These are phyloP conservation scores for Tylopilus subfusipes DNA, from an alignment of 768 basidiomycete genomes.

Conservation along the genomic window DNA sequence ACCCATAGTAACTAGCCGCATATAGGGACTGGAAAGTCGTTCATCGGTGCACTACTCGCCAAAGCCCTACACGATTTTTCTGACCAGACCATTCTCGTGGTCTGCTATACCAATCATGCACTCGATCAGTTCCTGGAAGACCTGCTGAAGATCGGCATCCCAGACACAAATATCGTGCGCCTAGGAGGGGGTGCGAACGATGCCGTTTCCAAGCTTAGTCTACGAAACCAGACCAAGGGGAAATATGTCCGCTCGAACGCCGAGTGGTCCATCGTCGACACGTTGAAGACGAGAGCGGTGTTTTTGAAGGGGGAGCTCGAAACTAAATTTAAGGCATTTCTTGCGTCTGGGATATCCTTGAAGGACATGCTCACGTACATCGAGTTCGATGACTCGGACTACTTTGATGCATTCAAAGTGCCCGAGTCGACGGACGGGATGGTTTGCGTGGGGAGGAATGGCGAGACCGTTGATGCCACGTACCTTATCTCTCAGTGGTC, in stretches of 20 bases:
- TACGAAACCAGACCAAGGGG: constrained; percentile 38
- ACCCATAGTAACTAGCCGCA: not conserved
- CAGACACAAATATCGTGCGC: constrained; percentile 44
- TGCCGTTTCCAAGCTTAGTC: constrained; percentile 42
- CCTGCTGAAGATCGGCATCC: constrained; percentile 59
- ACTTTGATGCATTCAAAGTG: constrained; percentile 43
- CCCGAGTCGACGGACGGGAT: constrained; percentile 44
- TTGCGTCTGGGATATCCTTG: constrained; percentile 13
- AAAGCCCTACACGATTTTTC: constrained; percentile 53
- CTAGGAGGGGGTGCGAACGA: constrained; percentile 53
- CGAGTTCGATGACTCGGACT: constrained; percentile 50
- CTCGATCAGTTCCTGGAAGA: constrained; percentile 66
- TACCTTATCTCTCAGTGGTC: constrained; percentile 53
- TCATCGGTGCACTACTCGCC: constrained; percentile 62
- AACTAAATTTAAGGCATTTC: constrained; percentile 28
- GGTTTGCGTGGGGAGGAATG: constrained; percentile 40
- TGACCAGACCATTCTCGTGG: constrained; percentile 51
- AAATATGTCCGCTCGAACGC: constrained; percentile 23
- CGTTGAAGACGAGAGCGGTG: constrained; percentile 25
- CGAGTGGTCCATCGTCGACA: constrained; percentile 44
- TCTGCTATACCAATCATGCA: constrained; percentile 72
- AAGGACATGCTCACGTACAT: constrained; percentile 41
- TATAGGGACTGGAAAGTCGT: constrained; percentile 69
- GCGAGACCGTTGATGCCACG: constrained; percentile 30
- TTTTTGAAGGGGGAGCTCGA: constrained; percentile 22